Evolutionary conservation across 1,284 basidiomycete species (phyloP).

Genomic region (Microbotryum violaceum): DNA sequence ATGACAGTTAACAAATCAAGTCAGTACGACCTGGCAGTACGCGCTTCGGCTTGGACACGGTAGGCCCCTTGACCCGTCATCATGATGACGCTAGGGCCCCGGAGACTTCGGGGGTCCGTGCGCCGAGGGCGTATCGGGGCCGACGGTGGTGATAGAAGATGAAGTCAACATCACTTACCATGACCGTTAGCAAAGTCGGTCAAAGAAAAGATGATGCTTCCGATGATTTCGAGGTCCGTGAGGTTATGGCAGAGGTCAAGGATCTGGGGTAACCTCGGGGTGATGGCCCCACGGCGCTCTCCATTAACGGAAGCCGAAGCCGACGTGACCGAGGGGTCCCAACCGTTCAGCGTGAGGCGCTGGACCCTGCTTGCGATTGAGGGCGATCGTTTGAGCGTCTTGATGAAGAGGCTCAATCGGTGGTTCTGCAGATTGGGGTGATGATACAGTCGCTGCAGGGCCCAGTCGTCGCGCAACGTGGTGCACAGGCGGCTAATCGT

Average conservation of each 20-base stretch:
- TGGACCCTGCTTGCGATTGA: slow-evolving; percentile 3
- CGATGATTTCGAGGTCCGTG: background rate
- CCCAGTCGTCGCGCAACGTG: slow-evolving; percentile 5
- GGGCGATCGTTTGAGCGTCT: slow-evolving; percentile 3
- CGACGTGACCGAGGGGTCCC: background rate
- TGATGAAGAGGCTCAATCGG: slow-evolving; percentile 12
- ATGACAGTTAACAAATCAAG: background rate
- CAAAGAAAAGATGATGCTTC: slow-evolving; percentile 6
- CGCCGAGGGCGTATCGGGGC: background rate
- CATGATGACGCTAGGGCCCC: too few species aligned
- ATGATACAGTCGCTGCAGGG: slow-evolving; percentile 7
- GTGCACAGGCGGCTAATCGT: slow-evolving; percentile 5
- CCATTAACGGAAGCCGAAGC: background rate
- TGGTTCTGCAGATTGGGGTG: background rate
- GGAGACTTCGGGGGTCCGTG: background rate
- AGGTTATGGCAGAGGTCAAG: slow-evolving; percentile 8
- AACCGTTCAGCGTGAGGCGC: slow-evolving; percentile 4
- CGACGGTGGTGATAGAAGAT: background rate
- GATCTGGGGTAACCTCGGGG: slow-evolving; percentile 11
- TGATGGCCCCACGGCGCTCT: slow-evolving; percentile 3
- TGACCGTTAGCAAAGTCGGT: slow-evolving; percentile 12
- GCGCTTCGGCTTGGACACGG: too few species aligned
- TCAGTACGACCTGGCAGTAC: background rate
- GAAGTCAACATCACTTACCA: background rate
- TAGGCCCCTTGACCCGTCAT: too few species aligned